These are phyloP conservation scores for Amoeboaphelidium protococcarum DNA, from an alignment of 371 early-diverging fungal genomes.

Conservation along the genomic window DNA sequence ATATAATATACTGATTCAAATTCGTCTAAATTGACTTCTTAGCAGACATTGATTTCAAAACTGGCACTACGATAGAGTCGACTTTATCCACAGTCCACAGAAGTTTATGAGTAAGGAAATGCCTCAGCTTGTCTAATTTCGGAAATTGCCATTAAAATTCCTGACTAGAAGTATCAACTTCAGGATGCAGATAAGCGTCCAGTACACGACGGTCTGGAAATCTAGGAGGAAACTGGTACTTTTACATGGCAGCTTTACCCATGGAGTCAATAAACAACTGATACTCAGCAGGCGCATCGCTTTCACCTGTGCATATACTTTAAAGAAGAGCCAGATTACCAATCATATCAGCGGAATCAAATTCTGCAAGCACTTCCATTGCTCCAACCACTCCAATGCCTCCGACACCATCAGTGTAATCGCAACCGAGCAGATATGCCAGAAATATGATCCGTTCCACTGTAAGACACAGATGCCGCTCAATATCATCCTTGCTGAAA, in stretches of 20 bases:
- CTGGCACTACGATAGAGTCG: conserved; percentile 40
- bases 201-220: conserved; percentile 53
- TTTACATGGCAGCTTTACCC: too few species aligned
- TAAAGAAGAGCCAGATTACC: conserved; percentile 8
- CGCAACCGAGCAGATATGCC: conserved; percentile 82
- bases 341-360: conserved; percentile 8
- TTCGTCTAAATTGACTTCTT: neutral
- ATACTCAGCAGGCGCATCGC: conserved; percentile 6
- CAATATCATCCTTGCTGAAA: conserved; percentile 35
- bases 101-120: conserved; percentile 21
- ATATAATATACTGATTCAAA: neutral
- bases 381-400: conserved; percentile 88
- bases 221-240: conserved; percentile 19
- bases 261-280: conserved; percentile 19
- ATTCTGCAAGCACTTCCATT: conserved; percentile 56
- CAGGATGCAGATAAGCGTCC: conserved; percentile 52
- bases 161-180: conserved; percentile 33
- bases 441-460: conserved; percentile 50
- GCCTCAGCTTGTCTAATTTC: conserved; percentile 20
- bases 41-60: conserved; percentile 32
- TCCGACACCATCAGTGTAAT: conserved; percentile 85
- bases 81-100: conserved; percentile 23
- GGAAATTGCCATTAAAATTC: conserved; percentile 62
- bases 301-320: neutral
- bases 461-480: conserved; percentile 32